Base-by-base conservation (phyloP, 345 rosid species). In the Lumnitzera racemosa region DNA sequence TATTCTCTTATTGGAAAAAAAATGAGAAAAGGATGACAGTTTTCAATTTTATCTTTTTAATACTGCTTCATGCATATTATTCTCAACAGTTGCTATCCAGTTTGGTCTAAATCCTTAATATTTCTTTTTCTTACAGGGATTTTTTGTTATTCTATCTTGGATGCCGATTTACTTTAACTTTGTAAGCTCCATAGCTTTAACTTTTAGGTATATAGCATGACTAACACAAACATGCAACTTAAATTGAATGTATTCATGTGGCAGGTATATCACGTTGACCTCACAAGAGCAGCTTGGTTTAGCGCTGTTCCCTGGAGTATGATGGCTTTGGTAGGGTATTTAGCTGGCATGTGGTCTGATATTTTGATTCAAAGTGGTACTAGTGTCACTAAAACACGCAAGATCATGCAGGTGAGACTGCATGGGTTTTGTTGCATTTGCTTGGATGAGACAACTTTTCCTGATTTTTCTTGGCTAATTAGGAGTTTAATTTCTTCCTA, bases 131-230 rank as follows among this genome's bases (percentile, higher is more conserved):
- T 46, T 74, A 51, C 87, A 92, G 98, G 98, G 98, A 0, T 92
- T 92, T 59, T 92, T 92, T 76, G 91, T 89, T 71, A 88, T 92
- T 75, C 98, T 92, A 67, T 85, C 98, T 20, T 92, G 98, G 98
- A 92, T 89, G 98, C 98, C 98, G 13, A 84, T 89, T 64, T 89
- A 89, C 83, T 92, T 92, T 68, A 87, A 85, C 71, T 73, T 83
- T 58, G 97, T 92, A 81, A 83, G 92, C 66, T 68, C 53, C 25
- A 52, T 55, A 52, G 15, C 53, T 51, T 53, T 55, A 4, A 24
- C 62, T 59, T 46, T 13, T 41, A 24, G 41, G 55, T 12, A 25
- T 25, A 27, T 20, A 47, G 25, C 1, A 31, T 31, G 46, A 51
- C 25, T 11, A 31, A 25, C 29, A 17, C 51, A 25, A 53, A 20